Evolutionary conservation across 2,329 filamentous ascomycete species (phyloP), one percentile per base, ranked within the genome.

Genomic region (Colletotrichum tanaceti): DNA sequence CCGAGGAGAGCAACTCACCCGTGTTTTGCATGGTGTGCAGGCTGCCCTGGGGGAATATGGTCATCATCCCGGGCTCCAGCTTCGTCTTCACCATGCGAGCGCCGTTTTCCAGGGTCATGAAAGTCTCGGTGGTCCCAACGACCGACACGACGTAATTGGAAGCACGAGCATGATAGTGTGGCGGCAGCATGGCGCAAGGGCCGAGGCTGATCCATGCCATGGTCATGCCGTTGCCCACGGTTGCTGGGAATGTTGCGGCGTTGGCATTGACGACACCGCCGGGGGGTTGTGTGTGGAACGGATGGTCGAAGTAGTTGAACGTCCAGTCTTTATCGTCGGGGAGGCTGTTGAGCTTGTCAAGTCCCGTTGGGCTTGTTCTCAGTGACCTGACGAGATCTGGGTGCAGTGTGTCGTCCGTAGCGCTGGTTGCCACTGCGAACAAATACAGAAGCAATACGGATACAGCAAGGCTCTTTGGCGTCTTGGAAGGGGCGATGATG

Each of bases 261-360:
- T 85, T 85, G 71, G 84, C 84, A 71, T 84, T 86, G 70, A 83
- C 78, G 41, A 87, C 84, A 18, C 80, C 79, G 14, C 85, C 84
- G 1, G 82, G 83, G 9, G 72, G 69, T 69, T 81, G 81, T 39
- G 77, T 82, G 72, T 83, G 81, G 72, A 78, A 76, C 14, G 74
- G 71, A 59, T 83, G 77, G 11, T 76, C 75, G 35, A 73, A 79
- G 75, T 86, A 87, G 75, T 86, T 82, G 73, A 85, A 86, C 49
- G 77, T 73, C 83, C 83, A 86, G 72, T 82, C 80, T 18, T 75
- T 74, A 68, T 83, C 75, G 18, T 75, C 74, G 18, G 77, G 68
- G 10, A 86, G 79, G 1, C 83, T 74, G 1, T 73, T 74, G 24
- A 82, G 75, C 41, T 81, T 79, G 68, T 85, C 84, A 16, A 83